Evolutionary conservation across 2,329 filamentous ascomycete genomes (phyloP).

Genomic region (Ophiostoma australiae): DNA sequence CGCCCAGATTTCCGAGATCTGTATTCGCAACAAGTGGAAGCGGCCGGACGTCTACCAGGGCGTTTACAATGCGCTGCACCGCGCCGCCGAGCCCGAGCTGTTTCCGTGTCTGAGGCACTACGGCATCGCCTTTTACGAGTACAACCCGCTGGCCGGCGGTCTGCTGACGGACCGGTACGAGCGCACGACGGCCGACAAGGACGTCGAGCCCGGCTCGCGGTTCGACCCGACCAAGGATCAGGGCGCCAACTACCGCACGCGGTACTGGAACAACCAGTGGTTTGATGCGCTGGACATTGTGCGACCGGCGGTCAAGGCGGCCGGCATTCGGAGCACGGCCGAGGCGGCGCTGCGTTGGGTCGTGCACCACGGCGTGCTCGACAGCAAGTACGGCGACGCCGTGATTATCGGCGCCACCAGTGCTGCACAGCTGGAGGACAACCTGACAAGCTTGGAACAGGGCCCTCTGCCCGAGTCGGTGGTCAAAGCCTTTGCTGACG

Average conservation of each 20-base stretch:
- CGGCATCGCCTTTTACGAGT: slow-evolving; percentile 34
- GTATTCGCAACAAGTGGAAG: slow-evolving; percentile 38
- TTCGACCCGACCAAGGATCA: slow-evolving; percentile 44
- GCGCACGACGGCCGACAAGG: slow-evolving; percentile 13
- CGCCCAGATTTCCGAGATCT: slow-evolving; percentile 40
- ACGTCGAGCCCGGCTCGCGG: slow-evolving; percentile 23
- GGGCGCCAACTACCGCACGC: slow-evolving; percentile 24
- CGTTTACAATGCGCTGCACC: slow-evolving; percentile 40
- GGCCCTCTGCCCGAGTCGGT: slow-evolving; percentile 40
- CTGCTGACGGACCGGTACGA: slow-evolving; percentile 36
- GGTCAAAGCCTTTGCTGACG: slow-evolving; percentile 57
- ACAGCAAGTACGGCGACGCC: slow-evolving; percentile 34
- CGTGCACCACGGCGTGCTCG: slow-evolving; percentile 36
- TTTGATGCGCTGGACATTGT: slow-evolving; percentile 31
- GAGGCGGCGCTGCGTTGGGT: slow-evolving; percentile 40
- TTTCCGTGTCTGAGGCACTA: slow-evolving; percentile 44
- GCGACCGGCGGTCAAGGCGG: slow-evolving; percentile 18
- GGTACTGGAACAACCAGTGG: slow-evolving; percentile 38
- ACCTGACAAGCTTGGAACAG: slow-evolving; percentile 36
- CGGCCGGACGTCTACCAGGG: slow-evolving; percentile 44
- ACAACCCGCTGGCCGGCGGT: slow-evolving; percentile 28
- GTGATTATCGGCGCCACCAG: slow-evolving; percentile 38
- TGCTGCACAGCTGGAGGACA: slow-evolving; percentile 35
- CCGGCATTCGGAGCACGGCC: slow-evolving; percentile 23
- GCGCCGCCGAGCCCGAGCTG: slow-evolving; percentile 39